phyloP scores from a whole-genome alignment of 805 yeast species.

The Ogataea populi-albae region DNA sequence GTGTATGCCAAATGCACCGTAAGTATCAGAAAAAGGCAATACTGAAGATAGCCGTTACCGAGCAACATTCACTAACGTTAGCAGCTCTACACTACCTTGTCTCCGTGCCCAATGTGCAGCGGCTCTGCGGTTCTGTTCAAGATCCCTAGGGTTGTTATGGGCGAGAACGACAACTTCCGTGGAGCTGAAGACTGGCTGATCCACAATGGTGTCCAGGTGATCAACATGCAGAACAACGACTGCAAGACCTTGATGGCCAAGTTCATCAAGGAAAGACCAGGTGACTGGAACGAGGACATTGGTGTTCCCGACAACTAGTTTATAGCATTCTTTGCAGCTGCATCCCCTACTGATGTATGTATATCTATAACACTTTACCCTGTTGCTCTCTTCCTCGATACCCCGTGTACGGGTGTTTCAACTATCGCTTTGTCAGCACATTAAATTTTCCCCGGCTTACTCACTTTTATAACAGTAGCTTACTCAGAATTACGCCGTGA shows the following conservation, averaged over 20 bases:
- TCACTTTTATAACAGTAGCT: too few relatives aligned
- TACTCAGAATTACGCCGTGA: too few relatives aligned
- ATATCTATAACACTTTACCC: too few relatives aligned
- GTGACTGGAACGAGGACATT: constrained; percentile 79
- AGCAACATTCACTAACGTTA: constrained; percentile 9
- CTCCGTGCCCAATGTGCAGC: constrained; percentile 94
- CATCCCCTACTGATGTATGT: not conserved
- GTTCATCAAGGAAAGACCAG: constrained; percentile 76
- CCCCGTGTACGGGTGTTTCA: too few relatives aligned
- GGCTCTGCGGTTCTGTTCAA: constrained; percentile 93
- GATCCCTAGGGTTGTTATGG: constrained; percentile 79
- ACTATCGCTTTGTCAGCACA: too few relatives aligned
- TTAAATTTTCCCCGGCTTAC: too few relatives aligned
- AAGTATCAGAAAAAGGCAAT: constrained; percentile 12
- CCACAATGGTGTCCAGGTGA: constrained; percentile 68
- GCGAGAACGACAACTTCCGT: constrained; percentile 77
- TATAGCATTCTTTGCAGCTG: too few relatives aligned
- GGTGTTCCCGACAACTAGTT: constrained; percentile 40
- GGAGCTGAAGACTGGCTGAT: constrained; percentile 81
- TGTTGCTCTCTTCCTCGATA: too few relatives aligned
- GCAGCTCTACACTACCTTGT: constrained; percentile 77
- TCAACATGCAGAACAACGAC: constrained; percentile 54
- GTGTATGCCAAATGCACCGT: constrained; percentile 77
- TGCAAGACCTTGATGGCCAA: constrained; percentile 72
- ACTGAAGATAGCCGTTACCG: not conserved